Evolutionary conservation across 805 yeast genomes (phyloP).

Genomic region (Ogataea nitratoaversa): DNA sequence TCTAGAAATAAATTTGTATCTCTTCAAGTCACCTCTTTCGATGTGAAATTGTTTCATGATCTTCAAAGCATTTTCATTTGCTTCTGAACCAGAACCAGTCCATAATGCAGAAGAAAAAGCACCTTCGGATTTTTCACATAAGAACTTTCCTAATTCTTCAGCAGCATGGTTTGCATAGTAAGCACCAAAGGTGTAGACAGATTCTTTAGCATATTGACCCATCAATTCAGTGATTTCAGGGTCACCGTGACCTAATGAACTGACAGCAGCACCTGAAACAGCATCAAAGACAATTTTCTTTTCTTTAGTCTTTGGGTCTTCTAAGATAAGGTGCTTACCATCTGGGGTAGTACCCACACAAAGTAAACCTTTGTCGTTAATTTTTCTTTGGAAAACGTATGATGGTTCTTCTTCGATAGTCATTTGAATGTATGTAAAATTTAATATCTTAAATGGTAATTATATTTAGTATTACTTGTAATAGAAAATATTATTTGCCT

Average conservation of each 20-base stretch:
- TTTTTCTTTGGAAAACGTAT: slow-evolving; percentile 40
- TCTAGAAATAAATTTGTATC: slow-evolving; percentile 40
- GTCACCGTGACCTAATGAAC: slow-evolving; percentile 40
- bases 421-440: slow-evolving; percentile 14
- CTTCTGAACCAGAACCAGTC: slow-evolving; percentile 70
- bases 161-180: slow-evolving; percentile 35
- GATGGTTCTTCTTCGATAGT: slow-evolving; percentile 28
- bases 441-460: too few relatives aligned
- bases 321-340: slow-evolving; percentile 38
- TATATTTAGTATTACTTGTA: too few relatives aligned
- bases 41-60: slow-evolving; percentile 51
- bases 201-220: slow-evolving; percentile 31
- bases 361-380: slow-evolving; percentile 34
- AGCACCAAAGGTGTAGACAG: slow-evolving; percentile 35
- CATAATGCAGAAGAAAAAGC: slow-evolving; percentile 39
- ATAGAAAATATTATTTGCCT: too few relatives aligned
- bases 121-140: slow-evolving; percentile 33
- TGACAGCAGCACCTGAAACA: slow-evolving; percentile 47
- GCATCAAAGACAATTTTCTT: slow-evolving; percentile 35
- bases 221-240: slow-evolving; percentile 36
- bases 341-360: slow-evolving; percentile 41
- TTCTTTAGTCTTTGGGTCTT: slow-evolving; percentile 38
- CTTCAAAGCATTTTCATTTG: slow-evolving; percentile 74
- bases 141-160: slow-evolving; percentile 42
- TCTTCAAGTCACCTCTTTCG: slow-evolving; percentile 37